A percentile compares a stretch with the other conserved stretches of the same genome.
These are phyloP conservation scores for Lasiodiplodia sp. DNA, from an alignment of 2,329 filamentous ascomycete genomes.

Conservation along the genomic window DNA sequence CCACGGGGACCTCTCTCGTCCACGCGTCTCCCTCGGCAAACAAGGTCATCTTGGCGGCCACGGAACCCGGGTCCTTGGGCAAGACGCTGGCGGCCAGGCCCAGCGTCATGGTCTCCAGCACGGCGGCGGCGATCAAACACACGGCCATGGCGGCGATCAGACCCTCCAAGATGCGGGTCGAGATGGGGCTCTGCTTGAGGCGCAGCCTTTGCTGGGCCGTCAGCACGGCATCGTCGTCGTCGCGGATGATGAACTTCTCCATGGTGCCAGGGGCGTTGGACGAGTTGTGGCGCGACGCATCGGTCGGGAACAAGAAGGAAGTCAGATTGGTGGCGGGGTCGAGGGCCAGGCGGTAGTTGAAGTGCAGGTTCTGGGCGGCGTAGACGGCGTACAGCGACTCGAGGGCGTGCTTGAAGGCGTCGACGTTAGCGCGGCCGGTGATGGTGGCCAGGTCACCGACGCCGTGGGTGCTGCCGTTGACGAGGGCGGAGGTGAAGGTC, in stretches of 20 bases:
- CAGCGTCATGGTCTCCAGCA: background rate
- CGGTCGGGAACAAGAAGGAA: background rate
- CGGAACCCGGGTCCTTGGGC: background rate
- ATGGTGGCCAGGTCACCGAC: background rate
- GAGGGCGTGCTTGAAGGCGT: background rate
- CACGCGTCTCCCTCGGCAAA: background rate
- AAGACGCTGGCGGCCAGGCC: background rate
- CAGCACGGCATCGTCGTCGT: background rate
- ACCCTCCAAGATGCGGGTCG: background rate
- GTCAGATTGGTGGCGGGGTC: background rate
- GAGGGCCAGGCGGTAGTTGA: background rate
- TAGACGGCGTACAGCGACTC: background rate
- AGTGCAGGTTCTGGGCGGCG: background rate
- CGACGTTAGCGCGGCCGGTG: background rate
- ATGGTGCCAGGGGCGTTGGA: background rate
- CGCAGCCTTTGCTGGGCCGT: background rate
- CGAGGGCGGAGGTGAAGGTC: background rate
- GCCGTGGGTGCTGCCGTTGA: background rate
- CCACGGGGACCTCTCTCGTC: background rate
- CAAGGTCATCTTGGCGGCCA: slow-evolving; percentile 6
- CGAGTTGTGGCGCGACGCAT: background rate
- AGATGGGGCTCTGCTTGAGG: background rate
- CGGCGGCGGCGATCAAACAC: background rate
- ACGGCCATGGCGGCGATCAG: background rate
- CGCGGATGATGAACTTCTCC: background rate